Conservation (phyloP, 2,329 filamentous ascomycete genomes). For the Biscogniauxia mediterranea region DNA sequence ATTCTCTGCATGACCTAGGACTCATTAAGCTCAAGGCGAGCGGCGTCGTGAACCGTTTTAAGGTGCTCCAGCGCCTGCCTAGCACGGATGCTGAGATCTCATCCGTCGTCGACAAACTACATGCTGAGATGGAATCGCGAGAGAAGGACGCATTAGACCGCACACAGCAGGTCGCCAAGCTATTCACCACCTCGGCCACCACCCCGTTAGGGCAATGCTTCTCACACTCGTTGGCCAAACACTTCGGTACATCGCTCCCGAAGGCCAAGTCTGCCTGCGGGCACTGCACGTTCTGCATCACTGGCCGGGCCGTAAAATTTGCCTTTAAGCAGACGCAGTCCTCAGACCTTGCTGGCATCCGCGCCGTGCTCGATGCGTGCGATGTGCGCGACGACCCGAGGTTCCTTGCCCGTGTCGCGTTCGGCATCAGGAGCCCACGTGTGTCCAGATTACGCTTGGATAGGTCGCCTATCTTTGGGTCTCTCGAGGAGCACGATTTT, state of each 20-base stretch:
- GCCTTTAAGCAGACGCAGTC: constrained; percentile 37
- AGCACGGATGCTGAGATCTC: constrained; percentile 40
- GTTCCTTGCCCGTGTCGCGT: constrained; percentile 58
- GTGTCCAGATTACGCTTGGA: constrained; percentile 48
- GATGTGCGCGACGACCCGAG: constrained; percentile 54
- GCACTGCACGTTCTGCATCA: constrained; percentile 52
- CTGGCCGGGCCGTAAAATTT: constrained; percentile 36
- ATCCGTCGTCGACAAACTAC: constrained; percentile 45
- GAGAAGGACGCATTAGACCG: constrained; percentile 54
- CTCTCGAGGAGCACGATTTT: constrained; percentile 55
- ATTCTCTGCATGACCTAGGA: constrained; percentile 49
- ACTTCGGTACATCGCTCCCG: constrained; percentile 56
- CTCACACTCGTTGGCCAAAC: constrained; percentile 48
- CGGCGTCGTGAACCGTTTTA: constrained; percentile 54
- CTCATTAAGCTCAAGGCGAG: constrained; percentile 50
- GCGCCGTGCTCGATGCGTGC: constrained; percentile 42
- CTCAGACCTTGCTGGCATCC: constrained; percentile 41
- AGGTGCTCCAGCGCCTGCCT: constrained; percentile 48
- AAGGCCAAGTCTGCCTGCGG: constrained; percentile 46
- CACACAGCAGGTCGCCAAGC: constrained; percentile 47
- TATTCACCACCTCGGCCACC: constrained; percentile 45
- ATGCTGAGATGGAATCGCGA: constrained; percentile 47
- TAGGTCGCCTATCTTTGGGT: constrained; percentile 46
- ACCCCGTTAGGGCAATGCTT: constrained; percentile 42
- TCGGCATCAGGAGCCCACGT: constrained; percentile 60